Percentiles rank a stretch among this genome's conserved stretches.
Evolutionary conservation across 768 basidiomycete species (phyloP).

Genomic region (Suillus decipiens): DNA sequence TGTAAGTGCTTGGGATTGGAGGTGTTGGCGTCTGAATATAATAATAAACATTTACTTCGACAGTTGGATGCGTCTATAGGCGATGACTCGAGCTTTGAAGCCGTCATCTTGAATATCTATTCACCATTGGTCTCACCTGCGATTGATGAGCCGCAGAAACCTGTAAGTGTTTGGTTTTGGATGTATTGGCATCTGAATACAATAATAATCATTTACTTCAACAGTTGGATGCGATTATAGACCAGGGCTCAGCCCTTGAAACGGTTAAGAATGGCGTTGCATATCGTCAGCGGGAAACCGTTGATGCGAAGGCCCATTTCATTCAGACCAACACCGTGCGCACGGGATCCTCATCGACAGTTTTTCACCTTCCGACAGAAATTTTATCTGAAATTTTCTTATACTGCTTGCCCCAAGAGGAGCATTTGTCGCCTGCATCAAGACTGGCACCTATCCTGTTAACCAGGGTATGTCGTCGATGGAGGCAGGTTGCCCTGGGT

Average conservation of each 20-base stretch:
- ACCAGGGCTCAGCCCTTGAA: not conserved
- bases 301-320: not conserved
- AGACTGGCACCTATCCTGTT: constrained; percentile 39
- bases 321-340: too few species aligned
- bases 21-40: too few species aligned
- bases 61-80: too few species aligned
- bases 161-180: not conserved
- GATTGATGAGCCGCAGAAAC: not conserved
- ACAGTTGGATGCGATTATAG: not conserved
- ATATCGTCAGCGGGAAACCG: too few species aligned
- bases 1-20: too few species aligned
- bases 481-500: constrained; percentile 40
- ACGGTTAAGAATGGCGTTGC: not conserved
- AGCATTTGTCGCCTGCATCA: constrained; percentile 25
- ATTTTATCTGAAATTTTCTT: not conserved
- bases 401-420: constrained; percentile 4
- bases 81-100: too few species aligned
- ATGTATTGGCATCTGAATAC: not conserved
- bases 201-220: not conserved
- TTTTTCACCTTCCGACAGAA: not conserved
- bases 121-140: not conserved
- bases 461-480: constrained; percentile 40
- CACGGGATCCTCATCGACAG: not conserved
- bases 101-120: not conserved
- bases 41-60: too few species aligned